phyloP scores from a whole-genome alignment of 345 rosid genomes.

The Crucihimalaya himalaica region DNA sequence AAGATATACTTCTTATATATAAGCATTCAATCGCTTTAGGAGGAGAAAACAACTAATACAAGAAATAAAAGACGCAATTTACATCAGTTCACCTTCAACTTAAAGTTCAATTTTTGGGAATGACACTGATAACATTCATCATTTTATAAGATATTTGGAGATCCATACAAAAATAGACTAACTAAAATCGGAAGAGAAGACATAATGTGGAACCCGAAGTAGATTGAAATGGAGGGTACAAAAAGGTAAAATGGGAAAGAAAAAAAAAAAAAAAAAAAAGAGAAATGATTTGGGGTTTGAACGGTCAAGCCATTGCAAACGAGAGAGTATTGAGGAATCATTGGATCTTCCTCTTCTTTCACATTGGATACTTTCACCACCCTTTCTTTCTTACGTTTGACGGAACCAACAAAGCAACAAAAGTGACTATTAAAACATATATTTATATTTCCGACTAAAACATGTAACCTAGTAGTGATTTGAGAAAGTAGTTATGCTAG shows the following conservation, averaged over 20 bases:
- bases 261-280: background rate
- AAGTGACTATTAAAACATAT: background rate
- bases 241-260: constrained; percentile 19
- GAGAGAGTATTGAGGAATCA: constrained; percentile 17
- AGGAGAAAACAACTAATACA: too few species aligned
- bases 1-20: too few species aligned
- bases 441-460: too few species aligned
- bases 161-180: constrained; percentile 4
- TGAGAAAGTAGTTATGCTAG: background rate
- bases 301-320: constrained; percentile 38
- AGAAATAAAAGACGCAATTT: too few species aligned
- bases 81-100: too few species aligned
- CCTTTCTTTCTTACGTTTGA: background rate
- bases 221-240: background rate
- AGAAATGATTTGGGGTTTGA: constrained; percentile 36
- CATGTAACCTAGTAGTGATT: too few species aligned
- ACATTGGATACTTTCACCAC: constrained; percentile 36
- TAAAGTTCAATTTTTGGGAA: too few species aligned
- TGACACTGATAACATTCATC: too few species aligned
- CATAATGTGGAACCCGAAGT: background rate
- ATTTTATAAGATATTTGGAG: background rate
- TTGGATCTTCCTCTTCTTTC: constrained; percentile 23
- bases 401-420: background rate
- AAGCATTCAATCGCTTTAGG: too few species aligned
- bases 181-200: background rate